Base-by-base conservation (phyloP, 352 stramenopile species). In the Thalassiosira sp. region DNA sequence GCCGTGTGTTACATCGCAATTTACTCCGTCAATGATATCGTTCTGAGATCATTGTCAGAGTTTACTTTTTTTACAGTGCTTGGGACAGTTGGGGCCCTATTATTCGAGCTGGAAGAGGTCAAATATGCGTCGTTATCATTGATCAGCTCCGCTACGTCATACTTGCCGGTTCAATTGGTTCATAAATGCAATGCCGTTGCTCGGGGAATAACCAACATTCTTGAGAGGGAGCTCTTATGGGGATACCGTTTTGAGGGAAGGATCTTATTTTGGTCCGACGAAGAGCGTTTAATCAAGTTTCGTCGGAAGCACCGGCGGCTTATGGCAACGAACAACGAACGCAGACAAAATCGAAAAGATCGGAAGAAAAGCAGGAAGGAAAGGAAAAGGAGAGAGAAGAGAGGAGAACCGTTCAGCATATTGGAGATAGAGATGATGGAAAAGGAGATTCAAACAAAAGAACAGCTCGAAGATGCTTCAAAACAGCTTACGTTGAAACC, bases 71-170 rank as follows among this genome's bases (percentile, higher is more conserved):
- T 51, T 45, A 28, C 57, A 2, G 15, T 72, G 1, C 20, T 75
- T 61, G 37, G 52, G 15, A 27, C 48, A 0, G 16, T 69, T 16
- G 53, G 37, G 10, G 48, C 42, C 11, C 42, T 72, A 52, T 40
- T 80, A 45, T 35, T 75, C 51, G 65, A 80, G 48, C 8, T 73
- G 0, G 40, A 66, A 18, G 63, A 80, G 40, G 5, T 77, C 15
- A 57, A 71, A 33, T 22, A 69, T 72, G 46, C n/a, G 7, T 13
- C 11, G 25, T 48, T 52, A 10, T 68, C 45, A 5, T 59, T 65
- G 15, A n/a, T 66, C 52, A 57, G 46, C 22, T 60, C 45, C 28
- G 13, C 13, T 15, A 15, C 33, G 22, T 22, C 58, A 20, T 22
- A 3, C 10, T 66, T 45, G 0, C 18, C 13, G 11, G 11, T 42